A percentile compares a stretch with the other conserved stretches of the same genome.
Conservation (phyloP, 2,329 filamentous ascomycete genomes). For the Monilinia polystroma region DNA sequence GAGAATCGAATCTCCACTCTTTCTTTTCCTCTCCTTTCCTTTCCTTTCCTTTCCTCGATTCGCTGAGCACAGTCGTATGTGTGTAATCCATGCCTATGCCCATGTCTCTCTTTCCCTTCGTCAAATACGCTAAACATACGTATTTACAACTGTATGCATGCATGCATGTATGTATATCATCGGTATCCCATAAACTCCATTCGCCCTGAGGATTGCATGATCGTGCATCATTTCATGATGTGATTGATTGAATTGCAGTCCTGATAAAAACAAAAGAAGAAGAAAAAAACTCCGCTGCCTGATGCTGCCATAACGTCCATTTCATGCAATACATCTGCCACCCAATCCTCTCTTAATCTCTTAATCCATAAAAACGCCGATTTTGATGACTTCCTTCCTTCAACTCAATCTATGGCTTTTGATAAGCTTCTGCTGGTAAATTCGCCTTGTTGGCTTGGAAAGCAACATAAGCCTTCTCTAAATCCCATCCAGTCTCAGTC, state of each 20-base stretch:
- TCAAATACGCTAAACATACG: background rate
- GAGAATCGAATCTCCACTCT: background rate
- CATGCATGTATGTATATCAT: background rate
- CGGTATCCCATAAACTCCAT: slow-evolving; percentile 11
- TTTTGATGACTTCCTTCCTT: background rate
- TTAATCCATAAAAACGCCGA: background rate
- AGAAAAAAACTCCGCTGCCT: background rate
- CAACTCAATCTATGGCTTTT: background rate
- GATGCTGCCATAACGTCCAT: slow-evolving; percentile 11
- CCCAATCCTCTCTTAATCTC: background rate
- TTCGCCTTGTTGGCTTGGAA: slow-evolving; percentile 74
- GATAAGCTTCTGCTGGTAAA: slow-evolving; percentile 15
- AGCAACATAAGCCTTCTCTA: slow-evolving; percentile 68
- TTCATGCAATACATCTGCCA: slow-evolving; percentile 3
- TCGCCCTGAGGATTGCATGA: background rate
- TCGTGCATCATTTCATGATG: background rate
- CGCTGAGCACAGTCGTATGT: background rate
- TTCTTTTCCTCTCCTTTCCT: background rate
- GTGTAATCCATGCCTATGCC: background rate
- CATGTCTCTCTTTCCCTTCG: background rate
- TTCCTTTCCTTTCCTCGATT: background rate
- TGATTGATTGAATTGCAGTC: background rate
- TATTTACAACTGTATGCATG: slow-evolving; percentile 13
- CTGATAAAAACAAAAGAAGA: background rate
- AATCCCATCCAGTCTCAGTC: slow-evolving; percentile 75